phyloP scores from a whole-genome alignment of 2,329 filamentous ascomycete genomes.

The Penicillium rolfsii region DNA sequence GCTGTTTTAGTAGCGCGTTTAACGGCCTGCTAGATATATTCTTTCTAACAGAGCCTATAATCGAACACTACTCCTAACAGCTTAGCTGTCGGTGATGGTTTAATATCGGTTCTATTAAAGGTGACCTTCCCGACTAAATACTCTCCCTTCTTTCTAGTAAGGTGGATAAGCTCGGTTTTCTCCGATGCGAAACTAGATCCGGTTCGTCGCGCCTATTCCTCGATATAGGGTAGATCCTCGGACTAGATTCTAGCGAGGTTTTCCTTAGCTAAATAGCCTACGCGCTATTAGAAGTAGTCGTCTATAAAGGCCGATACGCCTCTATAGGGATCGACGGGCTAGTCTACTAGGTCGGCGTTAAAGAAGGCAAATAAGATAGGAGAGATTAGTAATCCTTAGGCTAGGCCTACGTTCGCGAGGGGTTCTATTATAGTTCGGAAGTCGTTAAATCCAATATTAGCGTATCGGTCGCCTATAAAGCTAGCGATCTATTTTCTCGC shows the following conservation, averaged over 20 bases:
- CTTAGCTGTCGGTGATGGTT: no score
- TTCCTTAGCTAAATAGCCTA: constrained; percentile 24
- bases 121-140: no score
- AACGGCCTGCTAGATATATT: no score
- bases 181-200: neutral
- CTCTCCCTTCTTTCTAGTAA: neutral
- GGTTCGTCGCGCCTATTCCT: neutral
- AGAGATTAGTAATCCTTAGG: constrained; percentile 38
- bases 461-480: constrained; percentile 23
- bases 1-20: no score
- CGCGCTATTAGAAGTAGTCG: constrained; percentile 33
- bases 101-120: no score
- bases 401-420: constrained; percentile 21
- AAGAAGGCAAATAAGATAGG: constrained; percentile 43
- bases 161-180: neutral
- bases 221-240: neutral
- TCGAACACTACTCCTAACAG: no score
- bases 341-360: constrained; percentile 43
- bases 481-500: constrained; percentile 20
- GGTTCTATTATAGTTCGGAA: constrained; percentile 11
- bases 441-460: constrained; percentile 25
- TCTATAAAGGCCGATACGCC: constrained; percentile 36
- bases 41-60: no score
- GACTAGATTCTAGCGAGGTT: constrained; percentile 25
- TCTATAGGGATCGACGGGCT: no score